phyloP scores from a whole-genome alignment of 208 protist species.

The Leishmania lainsoni region DNA sequence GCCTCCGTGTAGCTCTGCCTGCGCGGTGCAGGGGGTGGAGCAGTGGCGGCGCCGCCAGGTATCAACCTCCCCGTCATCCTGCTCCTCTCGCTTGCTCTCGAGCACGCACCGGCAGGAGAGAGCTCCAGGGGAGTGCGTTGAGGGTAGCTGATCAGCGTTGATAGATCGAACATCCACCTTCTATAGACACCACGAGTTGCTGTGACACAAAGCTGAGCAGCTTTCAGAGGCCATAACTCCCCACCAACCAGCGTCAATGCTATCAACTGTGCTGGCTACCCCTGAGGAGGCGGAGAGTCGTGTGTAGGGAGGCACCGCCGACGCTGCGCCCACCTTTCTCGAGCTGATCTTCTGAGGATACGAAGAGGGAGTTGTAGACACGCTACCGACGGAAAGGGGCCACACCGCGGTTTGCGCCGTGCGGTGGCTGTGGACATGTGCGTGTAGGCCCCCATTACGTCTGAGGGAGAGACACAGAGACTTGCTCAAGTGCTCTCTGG shows the following conservation, averaged over 20 bases:
- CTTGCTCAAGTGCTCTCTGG: not conserved
- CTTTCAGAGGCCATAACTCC: not conserved
- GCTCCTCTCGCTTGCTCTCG: not conserved
- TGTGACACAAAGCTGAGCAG: not conserved
- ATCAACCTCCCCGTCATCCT: not conserved
- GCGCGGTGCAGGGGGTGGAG: not conserved
- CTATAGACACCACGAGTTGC: not conserved
- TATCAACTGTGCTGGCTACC: not conserved
- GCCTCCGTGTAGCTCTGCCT: not conserved
- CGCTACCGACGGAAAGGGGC: not conserved
- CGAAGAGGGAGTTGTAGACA: not conserved
- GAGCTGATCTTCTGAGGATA: too few relatives aligned
- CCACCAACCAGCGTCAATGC: not conserved
- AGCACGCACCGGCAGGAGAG: not conserved
- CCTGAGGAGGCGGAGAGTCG: not conserved
- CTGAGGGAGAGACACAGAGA: not conserved
- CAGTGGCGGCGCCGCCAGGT: not conserved
- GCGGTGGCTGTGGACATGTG: not conserved
- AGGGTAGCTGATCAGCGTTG: not conserved
- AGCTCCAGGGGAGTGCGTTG: not conserved
- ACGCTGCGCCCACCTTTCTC: not conserved
- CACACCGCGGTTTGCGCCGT: not conserved
- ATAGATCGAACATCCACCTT: not conserved
- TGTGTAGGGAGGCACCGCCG: not conserved
- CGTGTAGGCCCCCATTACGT: not conserved